Evolutionary conservation across 306 rosid species (phyloP).

Genomic region (Notholithocarpus densiflorus): DNA sequence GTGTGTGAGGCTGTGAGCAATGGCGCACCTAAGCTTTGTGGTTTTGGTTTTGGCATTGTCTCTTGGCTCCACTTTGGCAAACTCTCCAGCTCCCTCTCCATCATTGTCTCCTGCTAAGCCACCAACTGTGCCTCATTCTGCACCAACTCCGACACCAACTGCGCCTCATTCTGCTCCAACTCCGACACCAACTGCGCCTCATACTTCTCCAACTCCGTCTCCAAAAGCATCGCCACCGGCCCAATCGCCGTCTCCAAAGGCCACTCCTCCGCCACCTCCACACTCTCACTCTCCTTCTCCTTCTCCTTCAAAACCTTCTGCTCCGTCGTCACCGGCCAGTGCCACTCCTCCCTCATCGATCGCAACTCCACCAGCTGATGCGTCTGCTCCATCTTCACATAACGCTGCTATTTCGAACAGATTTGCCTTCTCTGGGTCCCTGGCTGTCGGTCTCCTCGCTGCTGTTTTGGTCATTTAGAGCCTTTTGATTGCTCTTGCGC

Average conservation of each 20-base stretch:
- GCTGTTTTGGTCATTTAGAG: constrained; percentile 33
- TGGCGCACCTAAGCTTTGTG: constrained; percentile 12
- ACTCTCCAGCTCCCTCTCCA: constrained; percentile 8
- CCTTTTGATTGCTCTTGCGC: neutral
- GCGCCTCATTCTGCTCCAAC: neutral
- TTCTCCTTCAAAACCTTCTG: neutral
- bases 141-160: neutral
- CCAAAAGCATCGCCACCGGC: neutral
- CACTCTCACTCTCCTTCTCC: neutral
- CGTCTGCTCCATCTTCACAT: constrained; percentile 22
- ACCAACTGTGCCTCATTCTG: neutral
- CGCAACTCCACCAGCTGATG: constrained; percentile 26
- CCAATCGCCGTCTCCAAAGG: constrained; percentile 3
- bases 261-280: constrained; percentile 23
- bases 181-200: neutral
- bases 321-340: neutral
- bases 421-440: constrained; percentile 30
- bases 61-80: neutral
- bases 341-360: constrained; percentile 27
- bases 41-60: constrained; percentile 11
- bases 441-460: constrained; percentile 20
- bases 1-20: neutral
- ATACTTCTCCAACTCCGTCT: neutral
- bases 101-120: neutral
- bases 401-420: constrained; percentile 13